phyloP scores from a whole-genome alignment of 371 early-diverging fungal genomes.

The Apophysomyces variabilis region DNA sequence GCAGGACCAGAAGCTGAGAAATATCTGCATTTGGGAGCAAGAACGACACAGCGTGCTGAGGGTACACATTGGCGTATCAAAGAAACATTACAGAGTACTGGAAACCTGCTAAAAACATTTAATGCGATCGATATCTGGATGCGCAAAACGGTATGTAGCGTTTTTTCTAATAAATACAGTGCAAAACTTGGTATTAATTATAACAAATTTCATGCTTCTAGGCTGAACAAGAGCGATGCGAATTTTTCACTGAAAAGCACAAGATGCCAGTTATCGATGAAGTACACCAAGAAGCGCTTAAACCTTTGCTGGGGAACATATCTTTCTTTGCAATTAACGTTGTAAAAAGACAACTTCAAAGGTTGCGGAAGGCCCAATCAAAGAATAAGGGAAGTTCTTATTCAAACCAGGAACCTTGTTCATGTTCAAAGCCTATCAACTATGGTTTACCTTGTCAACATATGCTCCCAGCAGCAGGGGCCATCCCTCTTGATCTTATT shows the following conservation, averaged over 20 bases:
- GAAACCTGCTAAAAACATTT: too few species aligned
- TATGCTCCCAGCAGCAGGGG: neutral
- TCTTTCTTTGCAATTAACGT: neutral
- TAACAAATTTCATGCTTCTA: too few species aligned
- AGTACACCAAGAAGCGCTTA: neutral
- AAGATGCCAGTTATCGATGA: neutral
- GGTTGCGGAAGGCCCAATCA: neutral
- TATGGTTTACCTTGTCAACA: conserved; percentile 2
- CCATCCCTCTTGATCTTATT: conserved; percentile 1
- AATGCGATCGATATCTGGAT: too few species aligned
- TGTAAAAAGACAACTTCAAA: neutral
- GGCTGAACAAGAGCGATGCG: too few species aligned
- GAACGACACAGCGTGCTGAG: conserved; percentile 17
- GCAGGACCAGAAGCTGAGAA: too few species aligned
- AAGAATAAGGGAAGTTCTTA: neutral
- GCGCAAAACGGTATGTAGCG: too few species aligned
- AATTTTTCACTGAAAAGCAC: too few species aligned
- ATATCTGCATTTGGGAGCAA: conserved; percentile 7
- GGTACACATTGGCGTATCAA: neutral
- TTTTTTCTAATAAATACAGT: too few species aligned
- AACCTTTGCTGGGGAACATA: neutral
- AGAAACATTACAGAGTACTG: too few species aligned
- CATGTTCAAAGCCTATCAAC: neutral
- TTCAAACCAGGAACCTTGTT: neutral
- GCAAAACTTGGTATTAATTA: too few species aligned